These are phyloP conservation scores for Vinca minor DNA, from an alignment of 257 asterid genomes.

Conservation along the genomic window DNA sequence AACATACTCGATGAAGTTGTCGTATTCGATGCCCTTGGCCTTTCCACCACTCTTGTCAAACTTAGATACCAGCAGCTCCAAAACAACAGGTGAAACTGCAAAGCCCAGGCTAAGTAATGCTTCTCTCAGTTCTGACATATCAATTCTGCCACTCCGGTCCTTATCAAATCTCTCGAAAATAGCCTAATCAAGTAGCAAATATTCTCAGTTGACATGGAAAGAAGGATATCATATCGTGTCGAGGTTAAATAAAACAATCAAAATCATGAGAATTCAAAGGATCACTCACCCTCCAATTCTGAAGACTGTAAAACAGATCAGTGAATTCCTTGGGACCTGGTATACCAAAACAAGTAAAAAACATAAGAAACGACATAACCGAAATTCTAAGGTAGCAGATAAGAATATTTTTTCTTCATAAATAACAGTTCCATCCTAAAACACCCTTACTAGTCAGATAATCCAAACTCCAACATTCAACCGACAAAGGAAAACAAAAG, in stretches of 20 bases:
- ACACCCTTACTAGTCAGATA: too few species aligned
- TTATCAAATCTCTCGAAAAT: constrained; percentile 83
- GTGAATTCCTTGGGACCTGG: constrained; percentile 90
- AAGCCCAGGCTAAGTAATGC: constrained; percentile 85
- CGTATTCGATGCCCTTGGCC: constrained; percentile 79
- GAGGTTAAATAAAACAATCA: not conserved
- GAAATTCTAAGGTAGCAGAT: not conserved
- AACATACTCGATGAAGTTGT: constrained; percentile 90
- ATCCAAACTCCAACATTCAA: too few species aligned
- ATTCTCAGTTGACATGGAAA: constrained; percentile 14
- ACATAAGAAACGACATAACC: too few species aligned
- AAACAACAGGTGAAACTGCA: constrained; percentile 55
- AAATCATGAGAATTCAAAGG: not conserved
- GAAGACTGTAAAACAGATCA: constrained; percentile 78
- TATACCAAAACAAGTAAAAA: not conserved
- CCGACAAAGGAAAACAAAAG: too few species aligned
- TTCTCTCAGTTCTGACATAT: constrained; percentile 63
- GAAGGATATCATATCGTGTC: not conserved
- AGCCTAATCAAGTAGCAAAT: constrained; percentile 28
- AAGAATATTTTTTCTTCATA: too few species aligned
- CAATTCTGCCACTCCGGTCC: constrained; percentile 88
- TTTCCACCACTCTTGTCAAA: constrained; percentile 82
- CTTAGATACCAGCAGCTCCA: constrained; percentile 80
- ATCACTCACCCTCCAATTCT: constrained; percentile 75
- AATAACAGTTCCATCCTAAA: too few species aligned